Base-by-base conservation (phyloP, 2,329 filamentous ascomycete species). In the Aspergillus fumigatiaffinis region DNA sequence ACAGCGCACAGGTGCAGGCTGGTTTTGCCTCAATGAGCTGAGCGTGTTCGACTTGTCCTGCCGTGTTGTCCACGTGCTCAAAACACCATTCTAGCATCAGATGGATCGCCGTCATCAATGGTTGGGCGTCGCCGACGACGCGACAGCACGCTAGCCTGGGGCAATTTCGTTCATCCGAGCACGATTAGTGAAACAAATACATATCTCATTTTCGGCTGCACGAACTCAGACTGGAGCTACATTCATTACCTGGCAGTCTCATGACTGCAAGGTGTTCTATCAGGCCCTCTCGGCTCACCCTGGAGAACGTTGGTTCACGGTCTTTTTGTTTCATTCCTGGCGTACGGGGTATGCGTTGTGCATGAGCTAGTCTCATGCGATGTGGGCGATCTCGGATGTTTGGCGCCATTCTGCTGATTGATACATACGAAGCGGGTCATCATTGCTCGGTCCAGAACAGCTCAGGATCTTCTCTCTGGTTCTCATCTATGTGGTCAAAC, bases 171-270 rank as follows among this genome's bases (percentile, higher is more conserved):
- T 28, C 42, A 25, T 48, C 17, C 10, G 26, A 21, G 17, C 38
- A 28, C n/a, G 23, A 21, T 55, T 47, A 46, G 59, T 68, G 68
- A 70, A 70, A 70, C 67, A 69, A 63, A 71, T 67, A 68, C 69
- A 68, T 72, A 71, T 69, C 59, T 26, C 25, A 26, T 26, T 26
- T 25, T 68, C 65, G 62, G 66, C 69, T 71, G 70, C 70, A 72
- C 70, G 67, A 69, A 71, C 69, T 61, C 54, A 41, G 47, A 38
- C 41, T 32, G 56, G 32, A 48, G 52, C 32, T 17, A 1, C 14
- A 38, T 17, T 17, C 32, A 17, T 38, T 17, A 6, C 32, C 1
- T 38, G 14, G 14, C 14, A 38, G 32, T 7, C 14, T 17, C 14
- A 4, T 7, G 5, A 35, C 32, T 35, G 32, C 32, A 35, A 4